Evolutionary conservation across 139 green algal species (phyloP), one percentile per base, ranked within the genome.

Genomic region (Haematococcus lacustris): DNA sequence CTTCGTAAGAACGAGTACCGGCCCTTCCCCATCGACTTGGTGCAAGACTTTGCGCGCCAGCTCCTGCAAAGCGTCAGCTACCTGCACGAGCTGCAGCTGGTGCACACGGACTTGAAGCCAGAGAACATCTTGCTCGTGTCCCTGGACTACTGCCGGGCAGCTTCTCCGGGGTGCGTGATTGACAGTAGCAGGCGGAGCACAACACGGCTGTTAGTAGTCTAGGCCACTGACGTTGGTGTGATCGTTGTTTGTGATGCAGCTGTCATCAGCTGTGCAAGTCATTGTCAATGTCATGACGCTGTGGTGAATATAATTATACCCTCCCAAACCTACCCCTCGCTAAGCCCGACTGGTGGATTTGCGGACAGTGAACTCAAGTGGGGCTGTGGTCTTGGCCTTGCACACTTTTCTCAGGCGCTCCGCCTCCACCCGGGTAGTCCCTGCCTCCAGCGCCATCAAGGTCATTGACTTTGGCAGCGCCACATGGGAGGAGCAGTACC

Each of bases 41-140:
- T 97, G 74, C 86, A 91, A 72, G 77, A 78, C 33, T 96, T 91
- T 75, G 84, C 77, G 4, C 84, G 74, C 25, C 92, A 96, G 86
- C 75, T 97, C 80, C 76, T 97, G 59, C 76, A 95, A 66, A 80
- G 85, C 0, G 84, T 95, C 28, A 83, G 82, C 1, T 97, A 91
- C 83, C 84, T 99, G 88, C 96, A 99, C 78, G 80, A 87, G 57
- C 81, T 98, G 38, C 61, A 76, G 21, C 81, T 99, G 33, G 86
- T 98, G 33, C 95, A 99, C 86, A 99, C 95, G 68, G 95, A 99
- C 77, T 78, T 99, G 2, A 99, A 99, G 88, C 95, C 95, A 13
- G 95, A 99, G 78, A 99, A 99, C 88, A 96, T 99, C 62, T 83
- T 99, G 62, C 80, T 97, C 17, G 69, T 77, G 1, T 80, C 69